Conservation (phyloP, 805 yeast genomes). For the Myxozyma vanderwaltii region DNA sequence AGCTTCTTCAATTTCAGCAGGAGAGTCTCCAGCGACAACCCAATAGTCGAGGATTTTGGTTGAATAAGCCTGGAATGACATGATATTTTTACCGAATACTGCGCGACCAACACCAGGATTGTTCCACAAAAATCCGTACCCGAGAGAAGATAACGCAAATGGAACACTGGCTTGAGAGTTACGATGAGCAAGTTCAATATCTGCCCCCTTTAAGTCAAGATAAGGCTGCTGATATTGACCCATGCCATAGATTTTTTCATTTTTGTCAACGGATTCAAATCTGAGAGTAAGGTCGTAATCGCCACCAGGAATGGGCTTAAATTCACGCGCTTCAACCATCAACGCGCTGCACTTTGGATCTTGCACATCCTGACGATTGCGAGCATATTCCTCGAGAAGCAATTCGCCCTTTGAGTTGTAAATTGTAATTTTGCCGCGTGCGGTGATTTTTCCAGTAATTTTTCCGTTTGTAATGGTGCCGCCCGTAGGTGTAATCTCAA, state of each 20-base stretch:
- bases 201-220: constrained; percentile 30
- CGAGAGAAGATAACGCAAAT: constrained; percentile 31
- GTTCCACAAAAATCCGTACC: constrained; percentile 33
- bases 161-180: constrained; percentile 35
- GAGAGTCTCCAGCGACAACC: constrained; percentile 34
- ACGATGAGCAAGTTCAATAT: constrained; percentile 33
- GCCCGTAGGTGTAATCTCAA: neutral
- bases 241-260: constrained; percentile 35
- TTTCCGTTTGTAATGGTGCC: constrained; percentile 24
- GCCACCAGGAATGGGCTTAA: constrained; percentile 21
- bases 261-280: constrained; percentile 22
- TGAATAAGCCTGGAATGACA: constrained; percentile 31
- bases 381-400: constrained; percentile 29
- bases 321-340: constrained; percentile 33
- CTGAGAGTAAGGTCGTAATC: constrained; percentile 25
- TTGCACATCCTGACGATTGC: constrained; percentile 29
- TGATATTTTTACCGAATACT: constrained; percentile 32
- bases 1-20: constrained; percentile 30
- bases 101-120: constrained; percentile 34
- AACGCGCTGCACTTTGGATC: constrained; percentile 33
- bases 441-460: constrained; percentile 22
- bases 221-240: constrained; percentile 35
- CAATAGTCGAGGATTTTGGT: constrained; percentile 23
- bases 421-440: constrained; percentile 25
- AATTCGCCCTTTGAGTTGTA: constrained; percentile 23